Conservation (phyloP, 306 rosid species). For the Crotalaria pallida region DNA sequence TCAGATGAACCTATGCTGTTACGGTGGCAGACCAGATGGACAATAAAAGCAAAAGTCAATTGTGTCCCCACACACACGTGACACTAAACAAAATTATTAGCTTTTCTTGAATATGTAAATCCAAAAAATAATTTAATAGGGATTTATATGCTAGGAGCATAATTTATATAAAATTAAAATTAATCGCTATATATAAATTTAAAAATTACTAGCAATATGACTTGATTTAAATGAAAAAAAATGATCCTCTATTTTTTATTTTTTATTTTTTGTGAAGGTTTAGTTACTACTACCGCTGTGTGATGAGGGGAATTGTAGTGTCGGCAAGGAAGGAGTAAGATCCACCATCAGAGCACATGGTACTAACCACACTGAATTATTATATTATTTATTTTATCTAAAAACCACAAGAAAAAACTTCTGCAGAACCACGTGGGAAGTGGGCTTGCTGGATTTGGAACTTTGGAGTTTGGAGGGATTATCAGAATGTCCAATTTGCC, state of each 20-base stretch:
- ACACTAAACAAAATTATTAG: not conserved
- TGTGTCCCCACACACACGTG: constrained; percentile 23
- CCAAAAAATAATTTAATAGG: not conserved
- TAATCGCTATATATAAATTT: not conserved
- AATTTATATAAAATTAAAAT: not conserved
- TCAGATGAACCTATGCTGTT: constrained; percentile 14
- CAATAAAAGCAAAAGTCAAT: constrained; percentile 12
- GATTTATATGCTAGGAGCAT: not conserved
- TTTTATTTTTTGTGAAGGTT: too few species aligned
- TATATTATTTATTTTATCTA: not conserved
- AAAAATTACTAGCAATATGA: not conserved
- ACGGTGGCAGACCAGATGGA: constrained; percentile 2
- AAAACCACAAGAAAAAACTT: not conserved
- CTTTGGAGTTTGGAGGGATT: constrained; percentile 16
- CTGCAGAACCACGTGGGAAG: constrained; percentile 49
- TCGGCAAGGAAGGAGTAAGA: constrained; percentile 49
- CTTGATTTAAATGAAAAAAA: not conserved
- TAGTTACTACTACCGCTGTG: not conserved
- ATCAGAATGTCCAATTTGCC: constrained; percentile 29
- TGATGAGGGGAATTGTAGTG: constrained; percentile 37
- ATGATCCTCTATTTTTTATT: not conserved
- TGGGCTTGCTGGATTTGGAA: constrained; percentile 2
- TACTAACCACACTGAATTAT: not conserved
- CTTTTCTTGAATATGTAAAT: too few species aligned
- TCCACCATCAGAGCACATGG: constrained; percentile 26